Conservation (phyloP, 345 rosid genomes). For the Eucalyptus polyanthemos region DNA sequence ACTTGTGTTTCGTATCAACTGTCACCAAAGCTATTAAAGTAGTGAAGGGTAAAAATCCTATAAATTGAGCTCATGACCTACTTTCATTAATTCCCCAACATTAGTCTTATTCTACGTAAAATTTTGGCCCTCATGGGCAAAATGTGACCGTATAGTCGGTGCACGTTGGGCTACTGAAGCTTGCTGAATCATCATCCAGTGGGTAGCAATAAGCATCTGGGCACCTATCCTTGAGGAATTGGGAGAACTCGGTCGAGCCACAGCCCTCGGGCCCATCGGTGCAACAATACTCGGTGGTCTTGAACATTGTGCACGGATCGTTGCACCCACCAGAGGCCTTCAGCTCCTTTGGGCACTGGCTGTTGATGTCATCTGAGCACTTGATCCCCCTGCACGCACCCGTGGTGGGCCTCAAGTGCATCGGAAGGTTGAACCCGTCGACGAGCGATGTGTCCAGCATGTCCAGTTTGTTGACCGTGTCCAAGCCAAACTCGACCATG, state of each 20-base stretch:
- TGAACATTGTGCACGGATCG: slow-evolving; percentile 4
- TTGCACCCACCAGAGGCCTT: slow-evolving; percentile 8
- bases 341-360: slow-evolving; percentile 1
- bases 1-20: no score
- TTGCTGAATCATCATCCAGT: slow-evolving; percentile 5
- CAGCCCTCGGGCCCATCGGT: not conserved
- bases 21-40: no score
- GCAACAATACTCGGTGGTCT: slow-evolving; percentile 2
- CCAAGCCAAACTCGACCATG: slow-evolving; percentile 1
- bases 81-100: not conserved
- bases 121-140: not conserved
- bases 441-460: no score
- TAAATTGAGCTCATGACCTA: not conserved
- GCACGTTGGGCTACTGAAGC: slow-evolving; percentile 5
- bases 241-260: not conserved
- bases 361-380: not conserved
- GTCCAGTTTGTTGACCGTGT: not conserved
- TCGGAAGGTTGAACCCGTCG: no score
- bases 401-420: not conserved
- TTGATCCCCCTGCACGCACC: not conserved
- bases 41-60: not conserved
- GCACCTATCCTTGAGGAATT: slow-evolving; percentile 2
- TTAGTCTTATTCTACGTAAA: not conserved
- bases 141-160: slow-evolving; percentile 11
- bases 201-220: slow-evolving; percentile 7